A percentile compares a stretch with the other conserved stretches of the same genome.
phyloP scores from a whole-genome alignment of 805 yeast genomes.

The Blastobotrys muscicola region DNA sequence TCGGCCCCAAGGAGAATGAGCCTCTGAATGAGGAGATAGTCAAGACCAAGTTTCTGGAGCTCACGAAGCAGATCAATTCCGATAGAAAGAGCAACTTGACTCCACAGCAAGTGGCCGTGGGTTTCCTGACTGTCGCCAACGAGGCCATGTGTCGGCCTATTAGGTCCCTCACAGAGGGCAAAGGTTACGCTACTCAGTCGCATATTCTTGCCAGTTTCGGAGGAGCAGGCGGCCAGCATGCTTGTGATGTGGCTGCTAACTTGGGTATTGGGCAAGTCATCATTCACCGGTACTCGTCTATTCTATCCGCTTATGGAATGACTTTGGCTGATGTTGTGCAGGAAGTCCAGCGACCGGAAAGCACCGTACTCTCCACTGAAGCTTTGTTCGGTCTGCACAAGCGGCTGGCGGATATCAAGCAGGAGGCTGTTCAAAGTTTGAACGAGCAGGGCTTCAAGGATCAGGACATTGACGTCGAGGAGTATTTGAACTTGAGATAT shows the following conservation, averaged over 20 bases:
- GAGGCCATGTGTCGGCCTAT: slow-evolving; percentile 90
- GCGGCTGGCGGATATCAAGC: slow-evolving; percentile 38
- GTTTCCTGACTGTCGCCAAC: slow-evolving; percentile 75
- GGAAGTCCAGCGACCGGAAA: slow-evolving; percentile 69
- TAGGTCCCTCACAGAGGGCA: slow-evolving; percentile 74
- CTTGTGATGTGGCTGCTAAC: slow-evolving; percentile 62
- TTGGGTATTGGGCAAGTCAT: slow-evolving; percentile 61
- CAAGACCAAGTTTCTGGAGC: slow-evolving; percentile 37
- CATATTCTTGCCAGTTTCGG: slow-evolving; percentile 80
- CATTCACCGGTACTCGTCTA: slow-evolving; percentile 74
- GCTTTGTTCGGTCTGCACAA: slow-evolving; percentile 30
- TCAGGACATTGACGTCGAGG: slow-evolving; percentile 44
- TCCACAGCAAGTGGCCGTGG: slow-evolving; percentile 64
- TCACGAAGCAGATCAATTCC: slow-evolving; percentile 48
- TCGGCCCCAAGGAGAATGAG: slow-evolving; percentile 72
- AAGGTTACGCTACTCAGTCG: slow-evolving; percentile 55
- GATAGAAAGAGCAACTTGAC: slow-evolving; percentile 39
- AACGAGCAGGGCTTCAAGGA: slow-evolving; percentile 43
- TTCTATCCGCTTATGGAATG: slow-evolving; percentile 82
- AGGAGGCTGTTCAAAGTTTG: slow-evolving; percentile 35
- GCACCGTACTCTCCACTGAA: slow-evolving; percentile 31
- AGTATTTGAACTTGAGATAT: slow-evolving; percentile 67
- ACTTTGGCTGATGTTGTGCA: slow-evolving; percentile 77
- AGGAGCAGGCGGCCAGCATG: slow-evolving; percentile 93
- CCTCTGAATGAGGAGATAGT: slow-evolving; percentile 53